Evolutionary conservation across 2,329 filamentous ascomycete species (phyloP).

Genomic region (Aspergillus glaucus): DNA sequence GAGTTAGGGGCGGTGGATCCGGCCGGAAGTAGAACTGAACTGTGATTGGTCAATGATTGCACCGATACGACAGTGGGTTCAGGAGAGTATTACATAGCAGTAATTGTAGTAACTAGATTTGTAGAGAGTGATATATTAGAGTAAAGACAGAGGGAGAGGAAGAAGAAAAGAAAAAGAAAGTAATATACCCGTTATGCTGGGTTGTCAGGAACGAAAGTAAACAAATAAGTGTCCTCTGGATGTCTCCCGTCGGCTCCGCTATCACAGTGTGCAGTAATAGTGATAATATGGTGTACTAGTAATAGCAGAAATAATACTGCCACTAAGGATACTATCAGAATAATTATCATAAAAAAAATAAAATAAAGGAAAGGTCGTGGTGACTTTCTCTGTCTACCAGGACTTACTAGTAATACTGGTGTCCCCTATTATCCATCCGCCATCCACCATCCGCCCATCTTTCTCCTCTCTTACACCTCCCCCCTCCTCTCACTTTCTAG

Average conservation of each 20-base stretch:
- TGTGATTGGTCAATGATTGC: not conserved
- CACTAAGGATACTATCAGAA: too few species aligned
- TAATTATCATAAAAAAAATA: too few species aligned
- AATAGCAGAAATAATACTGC: too few species aligned
- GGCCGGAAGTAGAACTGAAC: not conserved
- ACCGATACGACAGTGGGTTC: not conserved
- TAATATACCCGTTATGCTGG: too few species aligned
- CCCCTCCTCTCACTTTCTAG: conserved; percentile 17
- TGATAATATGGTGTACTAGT: too few species aligned
- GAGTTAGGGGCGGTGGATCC: not conserved
- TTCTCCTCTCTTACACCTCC: conserved; percentile 17
- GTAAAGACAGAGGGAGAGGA: not conserved
- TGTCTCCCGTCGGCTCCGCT: too few species aligned
- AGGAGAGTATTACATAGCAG: not conserved
- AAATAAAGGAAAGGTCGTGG: too few species aligned
- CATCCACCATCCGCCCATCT: not conserved
- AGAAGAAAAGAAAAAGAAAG: not conserved
- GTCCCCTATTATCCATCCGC: not conserved
- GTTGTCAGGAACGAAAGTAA: too few species aligned
- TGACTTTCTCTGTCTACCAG: too few species aligned
- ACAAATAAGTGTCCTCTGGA: too few species aligned
- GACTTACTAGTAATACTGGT: too few species aligned
- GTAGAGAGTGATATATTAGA: not conserved
- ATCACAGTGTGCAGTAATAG: too few species aligned
- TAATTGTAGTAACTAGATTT: not conserved